Base-by-base conservation (phyloP, 352 stramenopile species). In the Globisporangium spiculum region DNA sequence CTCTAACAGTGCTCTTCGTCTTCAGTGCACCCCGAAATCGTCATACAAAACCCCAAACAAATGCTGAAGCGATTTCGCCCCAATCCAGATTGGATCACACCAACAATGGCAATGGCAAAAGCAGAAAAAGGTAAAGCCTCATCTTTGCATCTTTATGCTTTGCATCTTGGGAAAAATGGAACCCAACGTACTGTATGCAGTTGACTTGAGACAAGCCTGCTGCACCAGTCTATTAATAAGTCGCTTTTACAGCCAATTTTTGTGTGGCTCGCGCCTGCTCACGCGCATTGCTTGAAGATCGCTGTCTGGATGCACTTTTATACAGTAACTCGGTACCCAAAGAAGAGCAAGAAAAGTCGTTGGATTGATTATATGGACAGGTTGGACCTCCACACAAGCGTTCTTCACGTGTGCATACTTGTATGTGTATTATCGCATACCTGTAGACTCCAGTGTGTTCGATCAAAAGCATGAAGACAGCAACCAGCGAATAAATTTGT, bases 151-250 rank as follows among this genome's bases (percentile, higher is more conserved):
- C 9, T 16, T 18, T 48, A 14, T 30, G 27, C 27, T 20, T n/a
- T 48, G 38, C 38, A 48, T 44, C 36, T 44, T 44, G 36, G 14
- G 20, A 48, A 46, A n/a, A n/a, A 50, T 50, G 41, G 41, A 50
- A 50, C 41, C 41, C 16, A 20, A 50, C 14, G 14, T 59, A 41
- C 53, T 20, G 53, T 41, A 41, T 27, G 26, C 9, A 59, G 26
- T 59, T 59, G 53, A 59, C 27, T 27, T 59, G 53, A 41, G 53
- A 59, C 53, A 59, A 59, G 53, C 24, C 50, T 55, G 24, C 34
- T 38, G 34, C 34, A 14, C 14, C 41, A 18, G 16, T 4, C 16
- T 50, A 50, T 50, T 50, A 50, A 50, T 50, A 50, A 50, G 14
- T 36, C 26, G 12, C 22, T 58, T 10, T 10, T 57, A 12, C 52